These are phyloP conservation scores for Magnolia officinalis DNA, from an alignment of 164 flowering plant species.

Conservation along the genomic window DNA sequence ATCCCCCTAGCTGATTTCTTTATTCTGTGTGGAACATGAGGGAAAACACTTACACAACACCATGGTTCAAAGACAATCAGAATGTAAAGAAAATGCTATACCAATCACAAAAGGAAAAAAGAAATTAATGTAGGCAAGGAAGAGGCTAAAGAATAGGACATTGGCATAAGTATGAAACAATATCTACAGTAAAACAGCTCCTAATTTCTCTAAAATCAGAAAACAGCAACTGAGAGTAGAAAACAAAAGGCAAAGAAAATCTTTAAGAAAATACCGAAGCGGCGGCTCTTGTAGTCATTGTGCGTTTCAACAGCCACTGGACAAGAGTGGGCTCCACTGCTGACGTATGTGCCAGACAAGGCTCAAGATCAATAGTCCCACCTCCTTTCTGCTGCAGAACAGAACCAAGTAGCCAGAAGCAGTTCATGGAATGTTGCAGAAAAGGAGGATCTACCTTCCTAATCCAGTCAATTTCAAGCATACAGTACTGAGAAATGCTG, in stretches of 20 bases:
- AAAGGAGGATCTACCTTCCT: background rate
- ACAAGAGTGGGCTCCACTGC: constrained; percentile 94
- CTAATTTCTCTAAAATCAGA: background rate
- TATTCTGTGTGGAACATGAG: no score
- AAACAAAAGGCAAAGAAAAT: background rate
- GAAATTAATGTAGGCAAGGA: background rate
- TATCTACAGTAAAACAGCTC: background rate
- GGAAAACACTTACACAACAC: no score
- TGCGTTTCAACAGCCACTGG: constrained; percentile 91
- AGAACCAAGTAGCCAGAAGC: constrained; percentile 3
- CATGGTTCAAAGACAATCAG: no score
- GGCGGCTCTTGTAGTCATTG: constrained; percentile 97
- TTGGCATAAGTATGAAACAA: background rate
- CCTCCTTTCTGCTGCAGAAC: constrained; percentile 81
- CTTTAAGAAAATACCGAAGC: constrained; percentile 62
- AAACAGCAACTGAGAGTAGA: background rate
- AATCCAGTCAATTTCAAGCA: background rate
- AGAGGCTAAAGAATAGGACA: background rate
- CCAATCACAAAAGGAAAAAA: background rate
- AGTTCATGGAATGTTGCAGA: background rate
- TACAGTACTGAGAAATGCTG: background rate
- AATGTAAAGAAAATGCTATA: background rate
- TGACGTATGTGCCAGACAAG: constrained; percentile 81
- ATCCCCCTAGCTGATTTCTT: no score
- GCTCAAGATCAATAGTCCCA: constrained; percentile 87